Evolutionary conservation across 768 basidiomycete genomes (phyloP).

Genomic region (Fomitopsis pulvina): DNA sequence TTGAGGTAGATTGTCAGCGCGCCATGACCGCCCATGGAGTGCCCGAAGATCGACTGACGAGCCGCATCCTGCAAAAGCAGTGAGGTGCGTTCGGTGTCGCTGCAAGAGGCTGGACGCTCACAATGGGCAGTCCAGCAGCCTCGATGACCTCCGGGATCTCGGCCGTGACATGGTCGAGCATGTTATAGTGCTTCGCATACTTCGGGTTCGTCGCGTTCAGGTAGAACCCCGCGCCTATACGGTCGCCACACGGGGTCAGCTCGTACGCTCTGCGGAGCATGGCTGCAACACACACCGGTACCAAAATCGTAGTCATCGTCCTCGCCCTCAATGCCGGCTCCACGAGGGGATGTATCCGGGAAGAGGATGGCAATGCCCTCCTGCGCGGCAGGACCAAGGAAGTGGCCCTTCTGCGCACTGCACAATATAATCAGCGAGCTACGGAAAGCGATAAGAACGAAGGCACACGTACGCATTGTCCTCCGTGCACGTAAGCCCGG

Average conservation of each 20-base stretch:
- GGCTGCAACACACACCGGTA: conserved; percentile 41
- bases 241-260: not conserved
- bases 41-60: conserved; percentile 87
- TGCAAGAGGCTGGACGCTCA: conserved; percentile 29
- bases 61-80: conserved; percentile 55
- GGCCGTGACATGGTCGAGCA: conserved; percentile 77
- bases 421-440: not conserved
- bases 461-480: conserved; percentile 70
- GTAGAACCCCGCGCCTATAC: conserved; percentile 84
- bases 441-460: not conserved
- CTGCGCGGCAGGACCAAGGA: conserved; percentile 77
- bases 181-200: conserved; percentile 75
- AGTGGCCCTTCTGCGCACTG: conserved; percentile 91
- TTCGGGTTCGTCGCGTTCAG: conserved; percentile 79
- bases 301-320: conserved; percentile 87
- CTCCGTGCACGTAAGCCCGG: conserved; percentile 86
- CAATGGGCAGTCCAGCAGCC: conserved; percentile 70
- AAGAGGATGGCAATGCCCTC: conserved; percentile 89
- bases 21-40: conserved; percentile 98
- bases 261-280: not conserved
- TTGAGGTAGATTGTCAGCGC: conserved; percentile 87
- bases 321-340: conserved; percentile 81
- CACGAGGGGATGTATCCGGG: conserved; percentile 93
- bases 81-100: not conserved
- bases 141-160: conserved; percentile 82